Percentiles rank a stretch among this genome's conserved stretches.
phyloP scores from a whole-genome alignment of 441 rosid species.

The Populus hybrid region DNA sequence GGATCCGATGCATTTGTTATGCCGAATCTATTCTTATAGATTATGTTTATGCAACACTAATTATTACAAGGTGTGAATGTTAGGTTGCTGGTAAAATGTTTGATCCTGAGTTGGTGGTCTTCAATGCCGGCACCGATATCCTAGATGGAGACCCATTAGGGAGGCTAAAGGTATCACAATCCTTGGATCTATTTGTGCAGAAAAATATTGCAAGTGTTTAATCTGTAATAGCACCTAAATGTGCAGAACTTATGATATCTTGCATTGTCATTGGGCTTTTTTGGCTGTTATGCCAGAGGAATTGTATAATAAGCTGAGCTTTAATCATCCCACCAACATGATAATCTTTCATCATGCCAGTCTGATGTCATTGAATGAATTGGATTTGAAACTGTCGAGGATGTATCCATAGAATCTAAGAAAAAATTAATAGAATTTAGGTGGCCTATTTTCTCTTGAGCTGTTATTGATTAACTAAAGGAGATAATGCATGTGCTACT shows the following conservation, averaged over 20 bases:
- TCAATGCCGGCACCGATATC: conserved; percentile 98
- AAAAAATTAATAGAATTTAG: background rate
- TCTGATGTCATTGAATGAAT: background rate
- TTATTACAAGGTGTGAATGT: conserved; percentile 18
- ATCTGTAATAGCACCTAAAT: conserved; percentile 2
- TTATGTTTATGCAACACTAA: conserved; percentile 1
- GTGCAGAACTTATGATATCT: background rate
- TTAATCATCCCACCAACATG: background rate
- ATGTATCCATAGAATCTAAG: background rate
- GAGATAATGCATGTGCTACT: background rate
- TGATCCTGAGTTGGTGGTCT: conserved; percentile 74
- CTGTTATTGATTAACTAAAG: background rate
- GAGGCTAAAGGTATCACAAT: conserved; percentile 56
- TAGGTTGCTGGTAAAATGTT: conserved; percentile 66
- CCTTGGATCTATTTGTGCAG: background rate
- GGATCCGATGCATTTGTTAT: background rate
- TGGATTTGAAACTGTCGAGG: background rate
- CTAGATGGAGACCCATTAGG: conserved; percentile 97
- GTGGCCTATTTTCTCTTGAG: background rate
- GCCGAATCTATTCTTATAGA: background rate
- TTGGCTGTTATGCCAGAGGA: background rate
- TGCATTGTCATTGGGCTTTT: background rate
- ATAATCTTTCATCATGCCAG: background rate
- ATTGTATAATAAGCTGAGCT: background rate
- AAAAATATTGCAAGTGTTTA: background rate